These are phyloP conservation scores for Alternaria hordeiaustralica DNA, from an alignment of 2,329 filamentous ascomycete genomes.

Conservation along the genomic window DNA sequence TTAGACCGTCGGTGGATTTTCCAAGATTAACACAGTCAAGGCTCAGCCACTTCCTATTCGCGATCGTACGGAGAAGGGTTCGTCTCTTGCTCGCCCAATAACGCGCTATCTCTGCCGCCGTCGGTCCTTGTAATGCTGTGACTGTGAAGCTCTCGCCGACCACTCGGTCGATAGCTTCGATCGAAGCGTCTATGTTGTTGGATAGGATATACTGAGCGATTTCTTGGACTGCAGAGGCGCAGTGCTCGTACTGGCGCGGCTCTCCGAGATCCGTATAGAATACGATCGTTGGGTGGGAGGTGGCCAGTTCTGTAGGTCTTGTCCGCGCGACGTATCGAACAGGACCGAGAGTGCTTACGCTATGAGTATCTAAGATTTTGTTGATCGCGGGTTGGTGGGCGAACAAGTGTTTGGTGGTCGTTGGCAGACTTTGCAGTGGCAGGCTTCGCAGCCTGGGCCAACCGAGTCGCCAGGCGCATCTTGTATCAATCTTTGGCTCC, in stretches of 20 bases:
- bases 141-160: background rate
- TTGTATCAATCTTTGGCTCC: background rate
- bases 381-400: background rate
- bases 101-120: background rate
- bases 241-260: background rate
- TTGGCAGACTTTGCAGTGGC: background rate
- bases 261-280: background rate
- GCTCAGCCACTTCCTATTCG: too few species aligned
- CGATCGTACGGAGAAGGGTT: background rate
- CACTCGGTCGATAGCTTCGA: background rate
- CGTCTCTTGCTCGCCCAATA: background rate
- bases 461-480: background rate
- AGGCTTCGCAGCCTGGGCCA: background rate
- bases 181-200: background rate
- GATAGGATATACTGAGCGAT: background rate
- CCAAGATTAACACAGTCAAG: too few species aligned
- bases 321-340: background rate
- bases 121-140: background rate
- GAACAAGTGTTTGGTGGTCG: background rate
- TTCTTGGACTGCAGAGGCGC: background rate
- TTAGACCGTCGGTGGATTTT: too few species aligned
- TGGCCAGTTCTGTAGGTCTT: background rate
- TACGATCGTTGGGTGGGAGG: background rate
- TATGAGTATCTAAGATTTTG: background rate
- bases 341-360: background rate